Base-by-base conservation (phyloP, 1,284 basidiomycete genomes). In the Trichosporon inkin region DNA sequence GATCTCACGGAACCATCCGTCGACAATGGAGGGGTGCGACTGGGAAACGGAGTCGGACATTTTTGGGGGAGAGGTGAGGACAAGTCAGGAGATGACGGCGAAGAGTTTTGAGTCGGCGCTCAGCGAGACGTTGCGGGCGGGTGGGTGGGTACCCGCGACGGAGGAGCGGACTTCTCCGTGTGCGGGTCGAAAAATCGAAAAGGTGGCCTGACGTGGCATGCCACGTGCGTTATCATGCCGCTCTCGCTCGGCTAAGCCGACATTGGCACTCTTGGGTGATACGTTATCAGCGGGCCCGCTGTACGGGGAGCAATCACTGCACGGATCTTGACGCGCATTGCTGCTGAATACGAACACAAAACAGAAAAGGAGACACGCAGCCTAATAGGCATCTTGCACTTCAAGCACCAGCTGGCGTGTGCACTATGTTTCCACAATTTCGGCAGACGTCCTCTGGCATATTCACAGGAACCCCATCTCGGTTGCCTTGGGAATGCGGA, bases 1-100 rank as follows among this genome's bases (percentile, higher is more conserved):
- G 76, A 93, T 89, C 82, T 99, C 95, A 70, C 89, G 86, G 83
- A 97, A 98, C 94, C 95, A 98, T 78, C 94, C 93, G 82, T 96
- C 60, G 58, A 73, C 71, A 65, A 76, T 73, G 56, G 71, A 62
- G 57, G 73, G 73, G 70, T 76, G 74, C 57, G 74, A 58, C 44
- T 66, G 58, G 38, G 70, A 67, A 51, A 56, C 60, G 56, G 22
- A n/a, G 16, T 28, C 44, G 39, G 63, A 59, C 72, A 74, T 74
- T 62, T 62, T 63, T 70, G 44, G 37, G 32, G 40, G 49, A 49
- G 44, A 8, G 22, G 22, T 28, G 44, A 28, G 44, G 44, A 49
- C 14, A 14, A 28, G 24, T n/a, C n/a, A 28, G 28, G 44, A 32
- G 22, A 24, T 49, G 14, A 24, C 19, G 44, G 28, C 44, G 44